Base-by-base conservation (phyloP, 1,284 basidiomycete species). In the Trametes versicolor region DNA sequence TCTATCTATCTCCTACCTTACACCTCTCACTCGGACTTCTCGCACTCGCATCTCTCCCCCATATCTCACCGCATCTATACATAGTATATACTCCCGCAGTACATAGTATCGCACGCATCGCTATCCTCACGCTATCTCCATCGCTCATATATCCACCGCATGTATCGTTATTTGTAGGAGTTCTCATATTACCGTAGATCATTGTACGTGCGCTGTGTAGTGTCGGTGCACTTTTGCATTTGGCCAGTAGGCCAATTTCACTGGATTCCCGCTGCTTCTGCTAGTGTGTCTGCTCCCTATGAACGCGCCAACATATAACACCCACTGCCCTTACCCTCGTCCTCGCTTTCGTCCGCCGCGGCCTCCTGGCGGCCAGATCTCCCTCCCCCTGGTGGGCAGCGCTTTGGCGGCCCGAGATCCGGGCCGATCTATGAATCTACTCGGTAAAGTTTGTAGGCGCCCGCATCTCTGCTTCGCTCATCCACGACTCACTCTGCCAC, bases 361-460 rank as follows among this genome's bases (percentile, higher is more conserved):
- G n/a, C n/a, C n/a, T n/a, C n/a, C n/a, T n/a, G n/a, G n/a, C n/a
- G n/a, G n/a, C n/a, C n/a, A n/a, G n/a, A n/a, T n/a, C n/a, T n/a
- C n/a, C n/a, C n/a, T n/a, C n/a, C n/a, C n/a, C n/a, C n/a, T n/a
- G n/a, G n/a, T 39, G 2, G 2, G 15, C 13, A 48, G 8, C 47
- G 34, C 48, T 10, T 4, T 1, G 3, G 1, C 57, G 58, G 58
- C 12, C 58, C 58, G 58, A n/a, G 36, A 43, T 51, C 58, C 58
- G 58, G 21, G 1, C 58, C 58, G 58, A 59, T 17, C 41, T 29
- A 29, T 43, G 37, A 50, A 19, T 17, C 41, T 19, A 19, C 41
- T 12, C 37, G 41, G 41, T n/a, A 43, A 60, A 60, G 58, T 60
- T 60, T 60, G 58, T 60, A 60, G 51, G 58, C 58, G 58, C 58